Base-by-base conservation (phyloP, 1,284 basidiomycete genomes). In the Puccinia triticina region DNA sequence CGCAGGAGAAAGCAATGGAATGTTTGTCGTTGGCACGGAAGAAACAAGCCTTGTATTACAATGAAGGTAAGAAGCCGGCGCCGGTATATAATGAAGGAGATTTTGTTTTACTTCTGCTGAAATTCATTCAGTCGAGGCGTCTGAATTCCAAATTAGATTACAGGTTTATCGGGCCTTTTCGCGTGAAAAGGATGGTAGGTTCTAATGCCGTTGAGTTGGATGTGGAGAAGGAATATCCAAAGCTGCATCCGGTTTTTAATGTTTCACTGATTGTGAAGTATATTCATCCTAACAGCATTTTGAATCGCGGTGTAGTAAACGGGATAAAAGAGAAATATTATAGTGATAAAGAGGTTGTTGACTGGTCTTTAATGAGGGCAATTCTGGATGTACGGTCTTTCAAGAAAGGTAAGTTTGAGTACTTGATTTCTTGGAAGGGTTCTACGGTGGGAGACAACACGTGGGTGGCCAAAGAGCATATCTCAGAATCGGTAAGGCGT, bases 211-310 rank as follows among this genome's bases (percentile, higher is more conserved):
- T 73, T 11, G 5, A 46, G 3, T 32, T 73, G 43, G 43, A 48
- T 23, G 4, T 73, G 5, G 29, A 4, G 50, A 1, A 12, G 16
- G 46, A 73, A 26, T 73, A 50, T 32, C 50, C 71, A 29, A 48
- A 55, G 29, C 26, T 73, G 3, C 71, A 73, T 73, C 71, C 71
- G 12, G 71, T 73, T 46, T 73, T 73, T 29, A 73, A 73, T 73
- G 71, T 73, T 2, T 12, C 23, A 14, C 26, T 73, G 23, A 14
- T 46, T 46, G 43, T 46, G 14, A 14, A 7, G 7, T 46, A 46
- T 46, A 14, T 46, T 46, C 8, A 14, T 7, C 7, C 43, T 46
- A 46, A 46, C 14, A 8, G 8, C 14, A 8, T 46, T 7, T 8
- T 46, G 7, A 14, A 46, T 14, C 7, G 43, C 8, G 14, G 14